Base-by-base conservation (phyloP, 2,329 filamentous ascomycete genomes). In the Aspergillus pseudoglaucus region DNA sequence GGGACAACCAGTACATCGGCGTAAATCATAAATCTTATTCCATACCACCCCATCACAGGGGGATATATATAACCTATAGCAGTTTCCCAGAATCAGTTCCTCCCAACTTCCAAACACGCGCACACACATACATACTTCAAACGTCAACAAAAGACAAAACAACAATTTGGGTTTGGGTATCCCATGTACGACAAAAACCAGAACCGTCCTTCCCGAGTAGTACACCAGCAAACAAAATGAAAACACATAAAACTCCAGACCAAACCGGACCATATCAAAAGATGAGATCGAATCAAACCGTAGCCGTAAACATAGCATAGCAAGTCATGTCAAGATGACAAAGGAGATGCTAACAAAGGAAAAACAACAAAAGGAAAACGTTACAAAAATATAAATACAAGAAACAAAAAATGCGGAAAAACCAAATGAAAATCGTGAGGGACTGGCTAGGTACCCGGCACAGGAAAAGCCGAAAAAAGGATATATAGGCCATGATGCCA, bases 271-370 rank as follows among this genome's bases (percentile, higher is more conserved):
- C 33, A 39, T 12, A 20, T 20, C 37, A 39, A 22, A 39, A 37
- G n/a, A 20, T 22, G 10, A 39, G 5, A 14, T 39, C 17, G 12
- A 37, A 22, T 39, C 37, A 22, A 39, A 39, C 37, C 33, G 33
- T 35, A 35, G 14, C 25, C 25, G 25, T 30, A 17, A 39, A 18
- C 15, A 39, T 18, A 39, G 10, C 15, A 39, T 18, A 12, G 10
- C 17, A 39, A 22, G 17, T 12, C 15, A 12, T 20, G 17, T 39
- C 37, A 39, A 6, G 44, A 38, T 25, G 40, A 47, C 42, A 42
- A 30, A 47, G 45, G 40, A 57, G 22, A 47, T 45, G 14, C n/a
- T 46, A 42, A 53, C 9, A 51, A 50, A 47, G 12, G 47, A 47
- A 42, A 22, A 44, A 35, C 27, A 47, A 45, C 46, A 53, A 41